Evolutionary conservation across 2,329 filamentous ascomycete genomes (phyloP).

Genomic region (Botrytis medusae): DNA sequence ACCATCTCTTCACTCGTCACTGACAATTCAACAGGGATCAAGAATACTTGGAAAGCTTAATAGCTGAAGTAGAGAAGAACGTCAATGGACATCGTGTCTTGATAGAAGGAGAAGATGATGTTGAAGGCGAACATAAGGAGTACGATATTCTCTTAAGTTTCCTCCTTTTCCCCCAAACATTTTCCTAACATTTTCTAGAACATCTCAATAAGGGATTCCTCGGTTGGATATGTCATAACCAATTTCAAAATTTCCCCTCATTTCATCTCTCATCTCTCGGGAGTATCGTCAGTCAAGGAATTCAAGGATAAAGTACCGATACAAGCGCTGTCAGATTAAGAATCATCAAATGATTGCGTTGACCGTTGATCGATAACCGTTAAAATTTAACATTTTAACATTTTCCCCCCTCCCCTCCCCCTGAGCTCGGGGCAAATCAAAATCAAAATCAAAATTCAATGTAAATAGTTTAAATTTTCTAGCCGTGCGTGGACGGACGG

Average conservation of each 20-base stretch:
- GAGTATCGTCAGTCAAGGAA: neutral
- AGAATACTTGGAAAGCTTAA: constrained; percentile 74
- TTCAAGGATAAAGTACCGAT: neutral
- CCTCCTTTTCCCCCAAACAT: neutral
- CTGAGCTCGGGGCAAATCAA: neutral
- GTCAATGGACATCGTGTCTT: constrained; percentile 70
- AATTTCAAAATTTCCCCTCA: neutral
- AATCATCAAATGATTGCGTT: neutral
- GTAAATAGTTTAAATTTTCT: neutral
- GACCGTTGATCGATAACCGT: neutral
- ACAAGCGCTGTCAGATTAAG: neutral
- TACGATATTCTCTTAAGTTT: constrained; percentile 12
- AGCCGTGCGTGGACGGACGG: neutral
- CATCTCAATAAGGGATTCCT: constrained; percentile 14
- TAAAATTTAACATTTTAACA: neutral
- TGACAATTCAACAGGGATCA: constrained; percentile 54
- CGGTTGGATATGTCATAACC: neutral
- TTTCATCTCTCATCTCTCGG: neutral
- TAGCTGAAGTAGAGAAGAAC: constrained; percentile 73
- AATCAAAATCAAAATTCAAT: neutral
- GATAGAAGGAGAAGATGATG: constrained; percentile 71
- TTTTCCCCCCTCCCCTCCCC: neutral
- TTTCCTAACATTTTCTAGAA: constrained; percentile 19
- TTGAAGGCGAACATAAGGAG: constrained; percentile 26
- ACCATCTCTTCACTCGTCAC: neutral